Evolutionary conservation across 2,329 filamentous ascomycete species (phyloP).

Genomic region (Monosporascus cannonballus): DNA sequence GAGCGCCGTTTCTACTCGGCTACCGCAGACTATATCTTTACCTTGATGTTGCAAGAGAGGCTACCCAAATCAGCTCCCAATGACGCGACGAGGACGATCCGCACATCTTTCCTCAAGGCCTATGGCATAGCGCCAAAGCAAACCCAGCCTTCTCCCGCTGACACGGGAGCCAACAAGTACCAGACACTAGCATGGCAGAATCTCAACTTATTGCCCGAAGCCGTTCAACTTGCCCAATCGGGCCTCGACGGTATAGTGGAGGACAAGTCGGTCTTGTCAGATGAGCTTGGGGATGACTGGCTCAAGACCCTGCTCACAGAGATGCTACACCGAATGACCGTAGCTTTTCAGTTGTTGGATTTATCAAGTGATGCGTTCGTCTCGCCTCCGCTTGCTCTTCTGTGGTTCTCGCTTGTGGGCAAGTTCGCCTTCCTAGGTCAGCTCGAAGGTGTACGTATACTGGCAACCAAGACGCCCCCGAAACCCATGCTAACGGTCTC

Average conservation of each 20-base stretch:
- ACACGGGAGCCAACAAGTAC: conserved; percentile 29
- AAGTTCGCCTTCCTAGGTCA: conserved; percentile 63
- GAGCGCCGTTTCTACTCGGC: conserved; percentile 66
- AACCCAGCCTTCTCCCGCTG: conserved; percentile 16
- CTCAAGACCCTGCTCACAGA: conserved; percentile 46
- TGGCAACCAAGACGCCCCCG: neutral
- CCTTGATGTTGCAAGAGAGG: conserved; percentile 39
- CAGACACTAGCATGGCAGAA: conserved; percentile 43
- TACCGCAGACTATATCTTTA: conserved; percentile 50
- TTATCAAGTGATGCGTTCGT: conserved; percentile 48
- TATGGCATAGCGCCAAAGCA: conserved; percentile 27
- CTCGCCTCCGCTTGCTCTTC: conserved; percentile 50
- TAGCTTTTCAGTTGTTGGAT: conserved; percentile 66
- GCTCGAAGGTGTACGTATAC: conserved; percentile 46
- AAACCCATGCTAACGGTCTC: conserved; percentile 29
- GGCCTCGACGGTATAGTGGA: conserved; percentile 44
- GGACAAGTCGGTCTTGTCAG: conserved; percentile 32
- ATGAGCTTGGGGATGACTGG: conserved; percentile 21
- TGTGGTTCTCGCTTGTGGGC: conserved; percentile 72
- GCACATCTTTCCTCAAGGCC: conserved; percentile 24
- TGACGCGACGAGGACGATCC: conserved; percentile 21
- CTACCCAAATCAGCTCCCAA: conserved; percentile 17
- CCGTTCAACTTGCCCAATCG: conserved; percentile 42
- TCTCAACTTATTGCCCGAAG: conserved; percentile 38
- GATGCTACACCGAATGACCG: conserved; percentile 65